These are phyloP conservation scores for Echeveria elegans DNA, from an alignment of 164 flowering plant species.

Conservation along the genomic window DNA sequence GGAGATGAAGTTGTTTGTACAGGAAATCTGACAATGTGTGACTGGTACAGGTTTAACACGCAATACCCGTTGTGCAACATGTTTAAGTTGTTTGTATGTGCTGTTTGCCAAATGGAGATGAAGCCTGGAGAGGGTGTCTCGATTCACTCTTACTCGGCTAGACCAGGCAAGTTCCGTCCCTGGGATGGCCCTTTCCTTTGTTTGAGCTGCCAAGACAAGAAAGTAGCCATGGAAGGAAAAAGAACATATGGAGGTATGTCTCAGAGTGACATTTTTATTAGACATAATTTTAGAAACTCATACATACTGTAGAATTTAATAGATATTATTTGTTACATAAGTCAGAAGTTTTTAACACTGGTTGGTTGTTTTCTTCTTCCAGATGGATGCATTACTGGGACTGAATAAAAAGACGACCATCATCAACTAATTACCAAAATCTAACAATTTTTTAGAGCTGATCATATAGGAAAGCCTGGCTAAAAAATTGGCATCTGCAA, in stretches of 20 bases:
- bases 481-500: neutral
- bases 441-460: slow-evolving; percentile 1
- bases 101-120: slow-evolving; percentile 84
- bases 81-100: slow-evolving; percentile 91
- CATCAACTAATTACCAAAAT: neutral
- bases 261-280: neutral
- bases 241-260: slow-evolving; percentile 51
- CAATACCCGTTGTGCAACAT: slow-evolving; percentile 91
- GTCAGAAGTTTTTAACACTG: neutral
- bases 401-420: neutral
- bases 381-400: neutral
- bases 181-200: slow-evolving; percentile 99
- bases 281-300: neutral
- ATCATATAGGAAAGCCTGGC: neutral
- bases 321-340: neutral
- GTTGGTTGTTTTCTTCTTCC: neutral
- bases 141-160: slow-evolving; percentile 57
- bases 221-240: slow-evolving; percentile 98
- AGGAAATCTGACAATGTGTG: neutral
- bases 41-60: slow-evolving; percentile 61
- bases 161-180: slow-evolving; percentile 50
- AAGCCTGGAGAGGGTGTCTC: slow-evolving; percentile 88
- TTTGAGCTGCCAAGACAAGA: slow-evolving; percentile 74
- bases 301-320: neutral
- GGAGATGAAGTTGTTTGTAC: no score